These are phyloP conservation scores for Tuber melanosporum DNA, from an alignment of 495 filamentous ascomycete genomes.

Conservation along the genomic window DNA sequence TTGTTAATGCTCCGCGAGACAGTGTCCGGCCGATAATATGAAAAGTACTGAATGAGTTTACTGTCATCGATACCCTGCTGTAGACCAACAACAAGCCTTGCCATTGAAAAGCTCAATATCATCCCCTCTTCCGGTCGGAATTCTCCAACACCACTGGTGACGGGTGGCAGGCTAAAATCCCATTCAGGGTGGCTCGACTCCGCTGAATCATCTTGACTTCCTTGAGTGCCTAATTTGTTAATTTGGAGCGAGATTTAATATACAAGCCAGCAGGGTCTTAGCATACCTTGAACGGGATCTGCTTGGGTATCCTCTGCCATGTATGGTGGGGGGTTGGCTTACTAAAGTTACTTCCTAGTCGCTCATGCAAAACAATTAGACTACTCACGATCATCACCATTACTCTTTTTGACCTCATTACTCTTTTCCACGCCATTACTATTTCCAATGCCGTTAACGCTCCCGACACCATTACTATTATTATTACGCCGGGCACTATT, in stretches of 20 bases:
- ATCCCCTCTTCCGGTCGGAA: not conserved
- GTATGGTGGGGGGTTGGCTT: not conserved
- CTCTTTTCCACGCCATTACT: not conserved
- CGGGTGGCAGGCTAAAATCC: not conserved
- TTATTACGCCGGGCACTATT: not conserved
- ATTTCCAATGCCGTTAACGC: not conserved
- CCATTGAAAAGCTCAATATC: not conserved
- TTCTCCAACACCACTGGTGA: not conserved
- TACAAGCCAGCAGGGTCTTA: not conserved
- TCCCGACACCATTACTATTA: not conserved
- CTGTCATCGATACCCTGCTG: not conserved
- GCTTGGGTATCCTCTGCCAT: not conserved
- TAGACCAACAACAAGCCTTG: not conserved
- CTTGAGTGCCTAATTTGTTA: not conserved
- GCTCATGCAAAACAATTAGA: not conserved
- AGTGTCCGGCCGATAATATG: not conserved
- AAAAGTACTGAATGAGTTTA: not conserved
- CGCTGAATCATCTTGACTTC: not conserved
- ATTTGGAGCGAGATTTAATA: not conserved
- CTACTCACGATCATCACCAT: not conserved
- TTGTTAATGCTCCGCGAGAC: not conserved
- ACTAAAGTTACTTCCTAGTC: not conserved
- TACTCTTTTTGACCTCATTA: not conserved
- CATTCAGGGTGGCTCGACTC: not conserved
- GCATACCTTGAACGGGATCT: not conserved